Conservation (phyloP, 768 basidiomycete species). For the Mrakia frigida region DNA sequence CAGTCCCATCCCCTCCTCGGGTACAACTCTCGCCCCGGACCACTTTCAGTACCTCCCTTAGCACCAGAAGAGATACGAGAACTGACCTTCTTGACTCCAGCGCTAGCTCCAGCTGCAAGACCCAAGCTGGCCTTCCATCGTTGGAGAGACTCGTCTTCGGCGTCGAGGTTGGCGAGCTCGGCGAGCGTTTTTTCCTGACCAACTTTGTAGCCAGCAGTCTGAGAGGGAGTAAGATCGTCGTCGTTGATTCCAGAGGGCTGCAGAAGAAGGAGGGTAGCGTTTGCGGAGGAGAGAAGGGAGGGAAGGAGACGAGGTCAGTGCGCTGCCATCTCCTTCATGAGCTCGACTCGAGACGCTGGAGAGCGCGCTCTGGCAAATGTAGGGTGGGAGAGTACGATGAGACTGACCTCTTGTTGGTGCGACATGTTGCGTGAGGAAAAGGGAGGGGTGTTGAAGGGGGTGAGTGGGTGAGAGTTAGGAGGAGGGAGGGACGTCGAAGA, state of each 20-base stretch:
- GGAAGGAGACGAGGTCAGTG: background rate
- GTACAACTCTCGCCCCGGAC: no score
- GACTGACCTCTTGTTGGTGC: constrained; percentile 34
- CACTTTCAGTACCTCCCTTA: no score
- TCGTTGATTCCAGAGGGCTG: constrained; percentile 37
- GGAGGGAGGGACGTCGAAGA: background rate
- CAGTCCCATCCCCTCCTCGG: background rate
- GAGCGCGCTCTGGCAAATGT: no score
- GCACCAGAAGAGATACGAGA: background rate
- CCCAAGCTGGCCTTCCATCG: constrained; percentile 96
- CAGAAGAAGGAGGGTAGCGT: background rate
- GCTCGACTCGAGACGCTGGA: background rate
- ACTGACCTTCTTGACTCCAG: constrained; percentile 28
- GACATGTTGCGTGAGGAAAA: constrained; percentile 28
- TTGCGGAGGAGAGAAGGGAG: background rate
- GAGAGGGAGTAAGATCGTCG: constrained; percentile 42
- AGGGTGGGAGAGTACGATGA: background rate
- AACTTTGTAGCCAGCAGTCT: constrained; percentile 46
- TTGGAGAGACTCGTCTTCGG: constrained; percentile 78
- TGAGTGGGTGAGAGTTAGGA: background rate
- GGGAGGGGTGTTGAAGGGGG: background rate
- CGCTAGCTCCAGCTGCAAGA: constrained; percentile 51
- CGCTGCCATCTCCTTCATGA: background rate
- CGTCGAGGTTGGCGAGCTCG: constrained; percentile 58
- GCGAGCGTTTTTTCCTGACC: constrained; percentile 56